Conservation (phyloP, 331 rosid genomes). For the Acacia concinna region DNA sequence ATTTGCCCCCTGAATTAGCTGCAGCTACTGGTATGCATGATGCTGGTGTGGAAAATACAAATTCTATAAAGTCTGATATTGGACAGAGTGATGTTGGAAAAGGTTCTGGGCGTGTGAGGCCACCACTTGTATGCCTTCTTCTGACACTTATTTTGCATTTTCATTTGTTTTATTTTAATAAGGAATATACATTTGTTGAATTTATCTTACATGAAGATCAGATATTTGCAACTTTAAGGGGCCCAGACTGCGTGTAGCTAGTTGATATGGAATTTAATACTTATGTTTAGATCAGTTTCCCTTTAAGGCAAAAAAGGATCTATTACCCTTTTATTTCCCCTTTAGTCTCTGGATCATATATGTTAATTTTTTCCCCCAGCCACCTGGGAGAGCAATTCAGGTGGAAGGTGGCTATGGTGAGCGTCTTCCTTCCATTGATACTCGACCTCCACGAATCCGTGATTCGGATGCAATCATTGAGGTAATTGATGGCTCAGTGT, state of each 20-base stretch:
- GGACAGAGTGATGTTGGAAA: slow-evolving; percentile 63
- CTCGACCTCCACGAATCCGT: slow-evolving; percentile 90
- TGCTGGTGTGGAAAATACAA: slow-evolving; percentile 52
- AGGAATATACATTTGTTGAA: not conserved
- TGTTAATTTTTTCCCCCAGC: slow-evolving; percentile 54
- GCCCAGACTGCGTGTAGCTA: slow-evolving; percentile 25
- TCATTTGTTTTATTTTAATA: not conserved
- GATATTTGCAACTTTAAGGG: not conserved
- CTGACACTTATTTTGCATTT: not conserved
- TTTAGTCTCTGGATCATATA: slow-evolving; percentile 21
- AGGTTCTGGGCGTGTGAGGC: slow-evolving; percentile 71
- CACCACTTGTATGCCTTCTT: slow-evolving; percentile 69
- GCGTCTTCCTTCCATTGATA: slow-evolving; percentile 95
- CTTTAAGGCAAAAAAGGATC: not conserved
- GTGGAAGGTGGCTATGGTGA: slow-evolving; percentile 98
- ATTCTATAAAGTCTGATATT: slow-evolving; percentile 56
- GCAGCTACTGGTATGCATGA: slow-evolving; percentile 89
- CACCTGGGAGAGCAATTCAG: slow-evolving; percentile 98
- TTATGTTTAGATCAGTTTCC: not conserved
- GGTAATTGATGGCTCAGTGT: slow-evolving; percentile 51
- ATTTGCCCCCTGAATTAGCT: slow-evolving; percentile 97
- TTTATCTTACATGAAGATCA: not conserved
- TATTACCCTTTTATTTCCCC: slow-evolving; percentile 30
- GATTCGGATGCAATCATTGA: slow-evolving; percentile 97
- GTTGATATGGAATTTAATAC: slow-evolving; percentile 1